Evolutionary conservation across 2,329 filamentous ascomycete species (phyloP).

Genomic region (Pseudomassariella vexata): DNA sequence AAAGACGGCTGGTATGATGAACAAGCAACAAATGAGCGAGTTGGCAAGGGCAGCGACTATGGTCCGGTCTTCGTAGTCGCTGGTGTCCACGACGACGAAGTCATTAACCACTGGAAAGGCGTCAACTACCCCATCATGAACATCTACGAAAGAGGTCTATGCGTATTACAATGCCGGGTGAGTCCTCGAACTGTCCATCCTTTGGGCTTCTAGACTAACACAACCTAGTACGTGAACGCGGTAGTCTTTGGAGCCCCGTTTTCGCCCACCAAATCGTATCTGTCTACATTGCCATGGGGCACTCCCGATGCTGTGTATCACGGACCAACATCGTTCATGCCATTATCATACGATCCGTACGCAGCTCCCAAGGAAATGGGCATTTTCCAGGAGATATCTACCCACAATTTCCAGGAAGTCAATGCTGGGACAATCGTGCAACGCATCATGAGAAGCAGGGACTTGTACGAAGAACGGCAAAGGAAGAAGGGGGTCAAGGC

Average conservation of each 20-base stretch:
- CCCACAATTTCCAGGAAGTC: constrained; percentile 77
- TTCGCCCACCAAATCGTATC: constrained; percentile 72
- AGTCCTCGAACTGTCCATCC: constrained; percentile 20
- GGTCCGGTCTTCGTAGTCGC: constrained; percentile 82
- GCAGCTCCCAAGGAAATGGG: constrained; percentile 72
- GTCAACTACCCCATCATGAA: constrained; percentile 99
- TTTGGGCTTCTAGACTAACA: constrained; percentile 11
- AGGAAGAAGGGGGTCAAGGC: constrained; percentile 85
- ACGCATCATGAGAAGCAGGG: constrained; percentile 80
- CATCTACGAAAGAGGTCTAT: constrained; percentile 91
- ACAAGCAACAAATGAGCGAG: constrained; percentile 56
- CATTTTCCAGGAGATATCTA: constrained; percentile 74
- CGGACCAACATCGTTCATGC: constrained; percentile 91
- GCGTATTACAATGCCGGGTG: constrained; percentile 90
- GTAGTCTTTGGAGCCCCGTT: constrained; percentile 90
- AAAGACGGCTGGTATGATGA: constrained; percentile 69
- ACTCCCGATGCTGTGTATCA: constrained; percentile 83
- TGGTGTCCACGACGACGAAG: constrained; percentile 88
- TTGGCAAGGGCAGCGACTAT: constrained; percentile 67
- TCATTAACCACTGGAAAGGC: constrained; percentile 95
- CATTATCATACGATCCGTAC: constrained; percentile 74
- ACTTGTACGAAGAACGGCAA: constrained; percentile 88
- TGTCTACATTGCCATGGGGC: constrained; percentile 68
- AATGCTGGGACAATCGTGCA: constrained; percentile 91
- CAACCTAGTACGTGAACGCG: constrained; percentile 70